Base-by-base conservation (phyloP, 495 filamentous ascomycete species). In the Podospora comata region DNA sequence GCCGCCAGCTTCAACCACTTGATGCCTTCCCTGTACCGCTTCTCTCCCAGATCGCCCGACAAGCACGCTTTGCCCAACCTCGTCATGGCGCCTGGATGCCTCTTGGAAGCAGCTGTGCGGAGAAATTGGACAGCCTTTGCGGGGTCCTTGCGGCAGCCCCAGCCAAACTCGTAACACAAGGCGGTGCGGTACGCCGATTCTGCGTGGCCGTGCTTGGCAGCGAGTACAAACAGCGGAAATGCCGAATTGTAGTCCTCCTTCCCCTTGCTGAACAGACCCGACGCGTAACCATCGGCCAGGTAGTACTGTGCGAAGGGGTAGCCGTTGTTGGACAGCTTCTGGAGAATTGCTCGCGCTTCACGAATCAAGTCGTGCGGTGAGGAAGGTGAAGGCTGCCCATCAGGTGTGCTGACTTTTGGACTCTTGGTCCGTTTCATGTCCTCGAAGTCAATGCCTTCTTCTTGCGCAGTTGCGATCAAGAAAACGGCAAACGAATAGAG, bases 291-390 rank as follows among this genome's bases (percentile, higher is more conserved):
- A 74, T 99, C 95, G 54, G 86, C 95, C 15, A 99, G 87, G 75
- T 97, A 97, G 81, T 99, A 99, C 78, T 99, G 95, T 3, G 96
- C 96, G 73, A 96, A 97, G 5, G 94, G 94, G 77, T 94, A 96
- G 68, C 92, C 90, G 70, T 89, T 89, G 76, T 94, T 93, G 26
- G 92, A 83, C 55, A 97, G 85, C 67, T 90, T 90, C 77, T 93
- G 91, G 59, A 99, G 81, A 73, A 98, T 97, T 60, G 89, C 87
- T 74, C 90, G 89, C 20, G 95, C 92, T 83, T 98, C 96, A n/a
- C 87, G 85, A 18, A 96, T 79, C 54, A 97, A 85, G 56, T 95
- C 90, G 19, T 83, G 79, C 6, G 86, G 85, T 0, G 86, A 84
- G 3, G 80, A 77, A 2, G 39, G 39, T 48, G 39, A 48, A 27